These are phyloP conservation scores for Tricholoma terreum DNA, from an alignment of 768 basidiomycete species.

Conservation along the genomic window DNA sequence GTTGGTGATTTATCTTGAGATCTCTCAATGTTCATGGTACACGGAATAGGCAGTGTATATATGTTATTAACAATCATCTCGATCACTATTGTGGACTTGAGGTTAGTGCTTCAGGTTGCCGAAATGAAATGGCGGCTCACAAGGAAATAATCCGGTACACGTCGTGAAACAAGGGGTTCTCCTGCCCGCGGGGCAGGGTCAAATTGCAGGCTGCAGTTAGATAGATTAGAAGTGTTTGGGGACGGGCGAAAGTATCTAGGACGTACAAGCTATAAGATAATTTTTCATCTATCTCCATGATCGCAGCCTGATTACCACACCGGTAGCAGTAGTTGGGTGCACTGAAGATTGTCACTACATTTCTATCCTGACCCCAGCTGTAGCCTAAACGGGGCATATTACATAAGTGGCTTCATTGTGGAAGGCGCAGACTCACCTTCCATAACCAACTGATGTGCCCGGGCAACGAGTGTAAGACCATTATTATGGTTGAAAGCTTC, in stretches of 20 bases:
- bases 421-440: slow-evolving; percentile 60
- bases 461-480: slow-evolving; percentile 90
- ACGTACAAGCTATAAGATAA: slow-evolving; percentile 89
- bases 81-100: slow-evolving; percentile 16
- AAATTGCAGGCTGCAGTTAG: slow-evolving; percentile 83
- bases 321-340: slow-evolving; percentile 99
- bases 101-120: background rate
- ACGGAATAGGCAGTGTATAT: slow-evolving; percentile 20
- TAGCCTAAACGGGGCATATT: slow-evolving; percentile 49
- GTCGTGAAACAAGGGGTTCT: slow-evolving; percentile 94
- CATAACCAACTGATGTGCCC: slow-evolving; percentile 95
- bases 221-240: background rate
- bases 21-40: slow-evolving; percentile 24
- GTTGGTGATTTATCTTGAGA: slow-evolving; percentile 13
- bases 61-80: slow-evolving; percentile 21
- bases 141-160: slow-evolving; percentile 93
- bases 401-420: background rate
- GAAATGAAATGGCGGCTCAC: slow-evolving; percentile 41
- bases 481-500: slow-evolving; percentile 99
- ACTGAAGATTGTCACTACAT: slow-evolving; percentile 99
- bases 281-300: slow-evolving; percentile 99
- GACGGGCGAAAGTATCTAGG: background rate
- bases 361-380: slow-evolving; percentile 99
- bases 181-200: slow-evolving; percentile 99
- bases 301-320: slow-evolving; percentile 99